phyloP scores from a whole-genome alignment of 495 filamentous ascomycete genomes.

The Neurospora sp. region DNA sequence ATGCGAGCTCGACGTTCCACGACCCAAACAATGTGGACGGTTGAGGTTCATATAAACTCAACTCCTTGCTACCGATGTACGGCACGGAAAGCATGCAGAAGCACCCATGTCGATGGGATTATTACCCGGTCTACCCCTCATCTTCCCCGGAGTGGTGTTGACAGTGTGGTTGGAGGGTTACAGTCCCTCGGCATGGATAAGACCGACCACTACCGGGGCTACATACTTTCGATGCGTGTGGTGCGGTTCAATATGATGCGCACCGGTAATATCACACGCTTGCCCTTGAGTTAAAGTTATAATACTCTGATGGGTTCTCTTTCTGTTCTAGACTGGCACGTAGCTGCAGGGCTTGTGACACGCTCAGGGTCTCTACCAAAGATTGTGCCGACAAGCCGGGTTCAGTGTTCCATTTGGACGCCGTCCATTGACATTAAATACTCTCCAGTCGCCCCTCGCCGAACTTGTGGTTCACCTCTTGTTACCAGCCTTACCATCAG shows the following conservation, averaged over 20 bases:
- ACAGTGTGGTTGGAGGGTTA: not conserved
- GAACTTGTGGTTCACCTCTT: not conserved
- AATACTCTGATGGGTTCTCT: not conserved
- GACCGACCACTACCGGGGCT: slow-evolving; percentile 8
- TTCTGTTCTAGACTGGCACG: not conserved
- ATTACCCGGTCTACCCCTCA: slow-evolving; percentile 14
- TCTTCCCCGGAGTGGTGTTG: slow-evolving; percentile 2
- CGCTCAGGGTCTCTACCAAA: not conserved
- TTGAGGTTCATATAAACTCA: not conserved
- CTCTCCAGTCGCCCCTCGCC: not conserved
- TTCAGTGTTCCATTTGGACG: not conserved
- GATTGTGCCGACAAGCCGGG: not conserved
- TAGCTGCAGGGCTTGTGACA: not conserved
- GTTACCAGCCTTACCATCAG: not conserved
- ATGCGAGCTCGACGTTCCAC: not conserved
- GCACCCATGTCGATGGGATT: not conserved
- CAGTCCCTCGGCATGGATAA: slow-evolving; percentile 5
- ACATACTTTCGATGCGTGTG: not conserved
- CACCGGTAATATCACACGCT: not conserved
- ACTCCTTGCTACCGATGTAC: not conserved
- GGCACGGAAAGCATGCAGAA: not conserved
- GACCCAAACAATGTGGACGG: not conserved
- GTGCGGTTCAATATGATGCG: slow-evolving; percentile 6
- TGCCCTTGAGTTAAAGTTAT: not conserved
- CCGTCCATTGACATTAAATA: not conserved